Conservation (phyloP, 345 rosid genomes). For the Conringia planisiliqua region DNA sequence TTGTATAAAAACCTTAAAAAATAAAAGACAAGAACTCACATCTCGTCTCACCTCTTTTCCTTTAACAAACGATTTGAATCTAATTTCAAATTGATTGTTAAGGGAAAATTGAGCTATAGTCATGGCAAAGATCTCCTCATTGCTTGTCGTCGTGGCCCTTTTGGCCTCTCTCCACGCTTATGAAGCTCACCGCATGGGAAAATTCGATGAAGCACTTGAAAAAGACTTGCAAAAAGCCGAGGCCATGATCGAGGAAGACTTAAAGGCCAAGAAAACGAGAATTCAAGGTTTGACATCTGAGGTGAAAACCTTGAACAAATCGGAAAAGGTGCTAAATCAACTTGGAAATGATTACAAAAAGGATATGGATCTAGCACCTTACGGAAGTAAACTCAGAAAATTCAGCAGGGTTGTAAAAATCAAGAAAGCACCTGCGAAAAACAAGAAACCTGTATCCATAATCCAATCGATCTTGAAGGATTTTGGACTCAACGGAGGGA, state of each 20-base stretch:
- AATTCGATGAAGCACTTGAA: neutral
- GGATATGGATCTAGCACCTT: neutral
- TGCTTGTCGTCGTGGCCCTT: conserved; percentile 12
- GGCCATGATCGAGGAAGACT: neutral
- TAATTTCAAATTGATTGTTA: conserved; percentile 29
- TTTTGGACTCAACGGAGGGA: conserved; percentile 27
- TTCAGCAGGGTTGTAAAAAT: neutral
- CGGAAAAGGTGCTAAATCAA: neutral
- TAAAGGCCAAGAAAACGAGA: conserved; percentile 2
- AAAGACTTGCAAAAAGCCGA: conserved; percentile 24
- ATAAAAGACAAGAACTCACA: neutral
- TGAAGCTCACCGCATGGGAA: conserved; percentile 19
- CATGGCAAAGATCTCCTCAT: conserved; percentile 32
- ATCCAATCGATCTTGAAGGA: conserved; percentile 27
- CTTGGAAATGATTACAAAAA: conserved; percentile 1
- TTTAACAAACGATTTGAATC: conserved; percentile 31
- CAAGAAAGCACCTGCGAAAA: neutral
- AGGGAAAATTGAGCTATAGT: conserved; percentile 13
- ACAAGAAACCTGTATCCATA: conserved; percentile 8
- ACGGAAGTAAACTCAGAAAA: conserved; percentile 1
- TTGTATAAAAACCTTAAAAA: conserved; percentile 4
- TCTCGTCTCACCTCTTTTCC: conserved; percentile 24
- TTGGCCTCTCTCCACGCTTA: conserved; percentile 15
- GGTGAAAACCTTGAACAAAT: conserved; percentile 2
- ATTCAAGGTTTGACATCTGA: conserved; percentile 6